phyloP scores from a whole-genome alignment of 1,284 basidiomycete genomes.

The Austroboletus niveus region DNA sequence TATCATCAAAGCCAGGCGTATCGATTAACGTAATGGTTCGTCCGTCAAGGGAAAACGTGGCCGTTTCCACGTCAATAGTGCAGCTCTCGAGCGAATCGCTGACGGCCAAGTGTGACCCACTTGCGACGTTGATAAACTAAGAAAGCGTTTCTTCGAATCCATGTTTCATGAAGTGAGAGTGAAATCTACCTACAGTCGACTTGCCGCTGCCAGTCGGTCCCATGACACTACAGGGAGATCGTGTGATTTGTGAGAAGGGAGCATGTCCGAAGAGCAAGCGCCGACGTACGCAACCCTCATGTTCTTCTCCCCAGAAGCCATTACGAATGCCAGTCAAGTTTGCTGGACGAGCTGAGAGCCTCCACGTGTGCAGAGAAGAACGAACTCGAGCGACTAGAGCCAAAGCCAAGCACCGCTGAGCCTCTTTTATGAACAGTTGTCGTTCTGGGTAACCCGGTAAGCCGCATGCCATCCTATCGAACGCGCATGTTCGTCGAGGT shows the following conservation, averaged over 20 bases:
- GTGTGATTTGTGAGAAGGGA: neutral
- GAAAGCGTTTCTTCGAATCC: neutral
- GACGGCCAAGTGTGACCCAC: slow-evolving; percentile 33
- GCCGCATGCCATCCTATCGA: neutral
- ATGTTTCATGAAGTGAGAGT: neutral
- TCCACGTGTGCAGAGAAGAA: neutral
- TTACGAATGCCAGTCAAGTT: slow-evolving; percentile 5
- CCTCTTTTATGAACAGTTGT: slow-evolving; percentile 12
- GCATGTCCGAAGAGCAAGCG: neutral
- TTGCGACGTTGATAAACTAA: slow-evolving; percentile 37
- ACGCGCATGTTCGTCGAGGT: neutral
- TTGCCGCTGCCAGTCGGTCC: slow-evolving; percentile 46
- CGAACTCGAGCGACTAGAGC: neutral
- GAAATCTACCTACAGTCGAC: slow-evolving; percentile 35
- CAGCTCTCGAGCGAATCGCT: slow-evolving; percentile 36
- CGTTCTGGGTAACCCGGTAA: neutral
- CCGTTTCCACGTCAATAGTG: slow-evolving; percentile 32
- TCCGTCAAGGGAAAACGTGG: slow-evolving; percentile 33
- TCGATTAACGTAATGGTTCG: slow-evolving; percentile 35
- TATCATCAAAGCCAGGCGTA: slow-evolving; percentile 44
- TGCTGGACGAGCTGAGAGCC: neutral
- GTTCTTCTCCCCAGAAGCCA: slow-evolving; percentile 17
- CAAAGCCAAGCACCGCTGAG: neutral
- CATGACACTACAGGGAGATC: slow-evolving; percentile 36
- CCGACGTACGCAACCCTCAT: slow-evolving; percentile 26